Evolutionary conservation across 306 rosid species (phyloP).

Genomic region (Acacia confusa): DNA sequence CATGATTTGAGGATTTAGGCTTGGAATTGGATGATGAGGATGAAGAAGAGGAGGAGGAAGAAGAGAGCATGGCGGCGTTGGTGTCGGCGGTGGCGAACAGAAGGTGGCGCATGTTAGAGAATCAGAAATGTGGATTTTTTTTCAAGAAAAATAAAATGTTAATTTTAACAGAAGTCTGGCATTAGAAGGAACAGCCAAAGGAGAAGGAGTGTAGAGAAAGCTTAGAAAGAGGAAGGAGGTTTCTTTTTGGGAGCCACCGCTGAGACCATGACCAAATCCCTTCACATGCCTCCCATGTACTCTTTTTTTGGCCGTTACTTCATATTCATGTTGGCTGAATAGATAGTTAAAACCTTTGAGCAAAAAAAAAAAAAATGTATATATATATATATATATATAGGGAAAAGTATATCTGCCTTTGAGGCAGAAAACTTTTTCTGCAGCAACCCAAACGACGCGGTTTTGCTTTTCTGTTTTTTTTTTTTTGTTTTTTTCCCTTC

Average conservation of each 20-base stretch:
- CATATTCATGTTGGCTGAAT: not conserved
- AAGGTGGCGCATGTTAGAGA: constrained; percentile 55
- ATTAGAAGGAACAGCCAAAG: not conserved
- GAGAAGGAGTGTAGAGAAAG: not conserved
- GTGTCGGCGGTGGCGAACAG: constrained; percentile 27
- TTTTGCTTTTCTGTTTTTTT: too few relatives aligned
- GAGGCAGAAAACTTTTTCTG: too few relatives aligned
- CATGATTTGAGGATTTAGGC: constrained; percentile 46
- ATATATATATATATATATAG: too few relatives aligned
- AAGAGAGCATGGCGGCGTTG: constrained; percentile 31
- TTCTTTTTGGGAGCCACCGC: not conserved
- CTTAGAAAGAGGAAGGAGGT: too few relatives aligned
- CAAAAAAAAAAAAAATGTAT: too few relatives aligned
- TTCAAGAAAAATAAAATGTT: not conserved
- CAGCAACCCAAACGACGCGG: too few relatives aligned
- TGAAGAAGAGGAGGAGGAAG: constrained; percentile 25
- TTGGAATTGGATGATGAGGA: constrained; percentile 32
- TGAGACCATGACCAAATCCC: not conserved
- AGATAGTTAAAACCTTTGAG: not conserved
- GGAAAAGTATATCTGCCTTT: too few relatives aligned
- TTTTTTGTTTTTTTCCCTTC: too few relatives aligned
- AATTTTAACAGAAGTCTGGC: constrained; percentile 6
- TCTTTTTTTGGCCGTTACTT: not conserved
- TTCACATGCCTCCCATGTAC: not conserved
- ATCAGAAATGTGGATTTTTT: not conserved